Conservation (phyloP, 2,329 filamentous ascomycete genomes). For the Paraphaeosphaeria minitans region DNA sequence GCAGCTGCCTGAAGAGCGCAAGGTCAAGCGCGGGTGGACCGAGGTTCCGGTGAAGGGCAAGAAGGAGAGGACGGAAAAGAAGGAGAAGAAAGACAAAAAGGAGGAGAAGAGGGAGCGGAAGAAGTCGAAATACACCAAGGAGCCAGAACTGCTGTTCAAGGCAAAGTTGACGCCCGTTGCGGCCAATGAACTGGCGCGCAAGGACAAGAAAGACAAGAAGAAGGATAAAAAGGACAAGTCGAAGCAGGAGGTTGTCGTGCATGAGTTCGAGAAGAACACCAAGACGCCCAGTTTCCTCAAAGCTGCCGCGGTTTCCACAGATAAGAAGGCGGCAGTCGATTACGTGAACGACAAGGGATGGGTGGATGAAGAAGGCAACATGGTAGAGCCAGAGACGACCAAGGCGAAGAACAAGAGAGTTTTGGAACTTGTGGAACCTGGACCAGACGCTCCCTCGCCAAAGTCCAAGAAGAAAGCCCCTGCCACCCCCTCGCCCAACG, state of each 20-base stretch:
- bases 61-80: slow-evolving; percentile 54
- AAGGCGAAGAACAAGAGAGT: slow-evolving; percentile 42
- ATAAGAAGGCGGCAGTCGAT: slow-evolving; percentile 58
- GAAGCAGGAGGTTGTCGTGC: slow-evolving; percentile 67
- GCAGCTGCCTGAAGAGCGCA: slow-evolving; percentile 72
- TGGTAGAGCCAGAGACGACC: slow-evolving; percentile 66
- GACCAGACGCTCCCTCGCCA: slow-evolving; percentile 11
- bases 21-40: slow-evolving; percentile 89
- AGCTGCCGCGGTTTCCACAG: slow-evolving; percentile 52
- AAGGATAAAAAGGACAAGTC: slow-evolving; percentile 59
- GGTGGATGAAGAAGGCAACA: slow-evolving; percentile 77
- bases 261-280: slow-evolving; percentile 86
- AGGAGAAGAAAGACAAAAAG: slow-evolving; percentile 60
- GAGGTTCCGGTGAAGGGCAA: slow-evolving; percentile 61
- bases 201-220: slow-evolving; percentile 56
- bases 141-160: slow-evolving; percentile 83
- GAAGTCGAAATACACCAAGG: slow-evolving; percentile 80
- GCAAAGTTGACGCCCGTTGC: slow-evolving; percentile 67
- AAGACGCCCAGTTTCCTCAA: slow-evolving; percentile 85
- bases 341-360: slow-evolving; percentile 88
- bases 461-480: slow-evolving; percentile 20
- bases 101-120: slow-evolving; percentile 62
- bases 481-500: slow-evolving; percentile 23
- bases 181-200: slow-evolving; percentile 39
- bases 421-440: slow-evolving; percentile 38